Conservation (phyloP, 1,139 yeast genomes). For the Diutina pseudorugosa region DNA sequence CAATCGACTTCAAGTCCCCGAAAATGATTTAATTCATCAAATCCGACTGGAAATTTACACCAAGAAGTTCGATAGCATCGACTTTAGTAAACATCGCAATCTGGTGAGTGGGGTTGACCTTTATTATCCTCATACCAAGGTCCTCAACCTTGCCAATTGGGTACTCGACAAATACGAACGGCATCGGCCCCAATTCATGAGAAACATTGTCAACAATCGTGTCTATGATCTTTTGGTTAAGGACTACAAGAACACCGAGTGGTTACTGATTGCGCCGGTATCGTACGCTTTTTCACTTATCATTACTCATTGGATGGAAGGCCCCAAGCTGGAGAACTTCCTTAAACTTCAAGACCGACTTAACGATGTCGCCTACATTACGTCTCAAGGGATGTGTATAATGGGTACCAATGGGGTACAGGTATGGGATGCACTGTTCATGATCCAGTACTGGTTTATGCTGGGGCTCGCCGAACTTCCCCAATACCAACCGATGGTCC, state of each 20-base stretch:
- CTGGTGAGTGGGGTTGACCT: slow-evolving; percentile 86
- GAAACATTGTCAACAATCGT: slow-evolving; percentile 36
- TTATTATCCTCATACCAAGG: slow-evolving; percentile 78
- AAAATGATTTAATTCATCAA: slow-evolving; percentile 51
- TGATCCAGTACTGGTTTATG: slow-evolving; percentile 67
- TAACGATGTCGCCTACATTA: slow-evolving; percentile 71
- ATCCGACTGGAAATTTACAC: slow-evolving; percentile 68
- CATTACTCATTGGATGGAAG: slow-evolving; percentile 59
- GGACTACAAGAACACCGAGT: slow-evolving; percentile 70
- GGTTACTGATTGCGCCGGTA: slow-evolving; percentile 87
- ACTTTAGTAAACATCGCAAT: slow-evolving; percentile 63
- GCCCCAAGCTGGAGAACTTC: slow-evolving; percentile 53
- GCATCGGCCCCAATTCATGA: slow-evolving; percentile 65
- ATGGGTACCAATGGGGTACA: slow-evolving; percentile 98
- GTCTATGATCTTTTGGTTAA: slow-evolving; percentile 57
- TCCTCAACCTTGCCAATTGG: slow-evolving; percentile 55
- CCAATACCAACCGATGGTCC: slow-evolving; percentile 51
- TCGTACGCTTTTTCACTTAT: slow-evolving; percentile 76
- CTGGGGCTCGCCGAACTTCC: slow-evolving; percentile 71
- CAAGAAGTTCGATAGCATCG: slow-evolving; percentile 50
- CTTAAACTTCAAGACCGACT: slow-evolving; percentile 44
- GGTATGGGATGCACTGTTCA: slow-evolving; percentile 93
- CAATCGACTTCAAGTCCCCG: slow-evolving; percentile 39
- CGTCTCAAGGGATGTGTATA: slow-evolving; percentile 83
- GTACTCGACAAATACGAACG: slow-evolving; percentile 53